A percentile compares a stretch with the other conserved stretches of the same genome.
Conservation (phyloP, 2,329 filamentous ascomycete genomes). For the Zasmidium cellare region DNA sequence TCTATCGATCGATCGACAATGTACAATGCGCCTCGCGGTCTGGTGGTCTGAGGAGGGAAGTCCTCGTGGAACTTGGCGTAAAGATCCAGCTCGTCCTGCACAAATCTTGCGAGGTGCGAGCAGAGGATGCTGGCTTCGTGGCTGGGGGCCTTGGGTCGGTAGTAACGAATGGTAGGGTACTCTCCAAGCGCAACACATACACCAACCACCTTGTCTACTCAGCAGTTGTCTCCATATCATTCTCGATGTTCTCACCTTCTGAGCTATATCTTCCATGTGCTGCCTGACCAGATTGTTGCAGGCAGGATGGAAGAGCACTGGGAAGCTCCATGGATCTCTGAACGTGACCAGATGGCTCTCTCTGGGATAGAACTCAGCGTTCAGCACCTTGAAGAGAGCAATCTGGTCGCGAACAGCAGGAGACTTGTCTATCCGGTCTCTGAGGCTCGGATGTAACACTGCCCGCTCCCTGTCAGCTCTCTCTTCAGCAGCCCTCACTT, state of each 20-base stretch:
- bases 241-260: conserved; percentile 64
- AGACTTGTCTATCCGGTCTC: conserved; percentile 73
- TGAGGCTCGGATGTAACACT: conserved; percentile 68
- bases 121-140: conserved; percentile 90
- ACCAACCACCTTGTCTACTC: conserved; percentile 65
- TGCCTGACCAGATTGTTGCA: conserved; percentile 81
- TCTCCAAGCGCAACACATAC: conserved; percentile 92
- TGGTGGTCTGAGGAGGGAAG: conserved; percentile 76
- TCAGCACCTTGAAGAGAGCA: conserved; percentile 76
- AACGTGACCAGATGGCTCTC: conserved; percentile 93
- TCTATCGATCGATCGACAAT: conserved; percentile 95
- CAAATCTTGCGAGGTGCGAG: conserved; percentile 82
- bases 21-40: conserved; percentile 79
- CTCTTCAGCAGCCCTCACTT: background rate
- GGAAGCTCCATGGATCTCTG: conserved; percentile 93
- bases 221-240: background rate
- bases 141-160: conserved; percentile 69
- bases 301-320: conserved; percentile 82
- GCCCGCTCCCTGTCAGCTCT: conserved; percentile 29
- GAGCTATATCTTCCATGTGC: conserved; percentile 81
- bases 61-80: conserved; percentile 82
- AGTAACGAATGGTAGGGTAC: conserved; percentile 91
- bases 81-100: conserved; percentile 86
- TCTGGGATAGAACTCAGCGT: conserved; percentile 84
- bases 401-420: conserved; percentile 70